Base-by-base conservation (phyloP, 2,329 filamentous ascomycete species). In the Fusarium albosuccineum region DNA sequence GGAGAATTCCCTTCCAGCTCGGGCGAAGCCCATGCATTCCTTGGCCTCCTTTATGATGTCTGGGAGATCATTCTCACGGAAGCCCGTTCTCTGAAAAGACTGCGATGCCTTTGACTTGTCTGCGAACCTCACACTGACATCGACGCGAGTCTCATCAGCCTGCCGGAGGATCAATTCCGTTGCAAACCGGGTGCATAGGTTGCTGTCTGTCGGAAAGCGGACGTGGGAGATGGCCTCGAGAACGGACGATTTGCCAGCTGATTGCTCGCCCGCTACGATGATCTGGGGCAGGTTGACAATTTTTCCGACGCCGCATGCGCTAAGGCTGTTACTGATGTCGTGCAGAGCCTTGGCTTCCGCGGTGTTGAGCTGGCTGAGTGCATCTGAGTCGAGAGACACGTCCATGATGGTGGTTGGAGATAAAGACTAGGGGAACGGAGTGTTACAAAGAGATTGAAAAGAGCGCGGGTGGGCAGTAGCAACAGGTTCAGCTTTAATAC, bases 171-270 rank as follows among this genome's bases (percentile, higher is more conserved):
- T 81, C 5, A 90, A 75, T 68, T 91, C 86, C 0, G 87, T 90
- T 0, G 88, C 84, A 61, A 90, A 90, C 0, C 86, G 80, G 0
- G 89, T 91, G 70, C 87, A 90, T 0, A 87, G 58, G 26, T 78
- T 83, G 13, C 83, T 83, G 6, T 88, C 85, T 10, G 83, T 77
- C 0, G 87, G 85, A 46, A 91, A 90, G 0, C 82, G 82, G 2
- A 92, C 84, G 9, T 85, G 82, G 0, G 87, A 87, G 46, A 91
- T 86, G 0, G 88, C 89, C 65, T 91, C 86, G 0, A 91, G 81
- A 0, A 90, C 86, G 0, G 87, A 90, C n/a, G 84, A 88, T 71
- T 91, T 91, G 3, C 88, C 88, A 1, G 84, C 83, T 0, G 85
- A 88, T 57, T 88, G 86, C 55, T 88, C 84, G 5, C 89, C 87